Evolutionary conservation across 2,329 filamentous ascomycete genomes (phyloP).

Genomic region (Pseudogymnoascus sp.): DNA sequence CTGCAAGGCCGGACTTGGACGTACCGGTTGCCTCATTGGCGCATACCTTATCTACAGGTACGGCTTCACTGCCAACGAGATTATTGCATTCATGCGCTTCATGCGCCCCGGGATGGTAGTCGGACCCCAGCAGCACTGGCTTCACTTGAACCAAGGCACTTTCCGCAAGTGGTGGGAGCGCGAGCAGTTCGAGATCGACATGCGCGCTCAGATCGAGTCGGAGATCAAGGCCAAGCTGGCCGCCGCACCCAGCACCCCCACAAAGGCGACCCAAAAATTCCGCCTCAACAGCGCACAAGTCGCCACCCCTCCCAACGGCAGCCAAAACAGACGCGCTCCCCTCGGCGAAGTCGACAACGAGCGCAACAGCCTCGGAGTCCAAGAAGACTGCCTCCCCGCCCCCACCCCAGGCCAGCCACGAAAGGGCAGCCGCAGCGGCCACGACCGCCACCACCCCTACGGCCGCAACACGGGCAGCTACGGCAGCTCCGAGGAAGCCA

Average conservation of each 20-base stretch:
- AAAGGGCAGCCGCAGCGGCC: conserved; percentile 73
- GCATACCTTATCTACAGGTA: conserved; percentile 97
- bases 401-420: conserved; percentile 93
- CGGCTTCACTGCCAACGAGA: conserved; percentile 93
- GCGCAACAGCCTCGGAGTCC: conserved; percentile 54
- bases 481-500: conserved; percentile 40
- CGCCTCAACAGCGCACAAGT: conserved; percentile 58
- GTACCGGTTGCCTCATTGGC: conserved; percentile 92
- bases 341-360: conserved; percentile 93
- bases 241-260: conserved; percentile 48
- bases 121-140: conserved; percentile 96
- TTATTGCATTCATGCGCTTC: conserved; percentile 97
- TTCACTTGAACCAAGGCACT: conserved; percentile 90
- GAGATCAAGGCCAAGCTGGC: conserved; percentile 36
- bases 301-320: conserved; percentile 77
- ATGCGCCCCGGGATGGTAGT: conserved; percentile 99
- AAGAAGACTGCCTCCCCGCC: conserved; percentile 87
- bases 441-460: conserved; percentile 62
- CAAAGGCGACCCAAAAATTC: conserved; percentile 53
- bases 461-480: conserved; percentile 42
- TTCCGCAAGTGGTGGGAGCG: conserved; percentile 98
- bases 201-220: conserved; percentile 74
- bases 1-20: conserved; percentile 93
- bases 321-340: conserved; percentile 67
- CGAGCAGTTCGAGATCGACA: conserved; percentile 43